Evolutionary conservation across 768 basidiomycete species (phyloP).

Genomic region (Naganishia friedmannii): DNA sequence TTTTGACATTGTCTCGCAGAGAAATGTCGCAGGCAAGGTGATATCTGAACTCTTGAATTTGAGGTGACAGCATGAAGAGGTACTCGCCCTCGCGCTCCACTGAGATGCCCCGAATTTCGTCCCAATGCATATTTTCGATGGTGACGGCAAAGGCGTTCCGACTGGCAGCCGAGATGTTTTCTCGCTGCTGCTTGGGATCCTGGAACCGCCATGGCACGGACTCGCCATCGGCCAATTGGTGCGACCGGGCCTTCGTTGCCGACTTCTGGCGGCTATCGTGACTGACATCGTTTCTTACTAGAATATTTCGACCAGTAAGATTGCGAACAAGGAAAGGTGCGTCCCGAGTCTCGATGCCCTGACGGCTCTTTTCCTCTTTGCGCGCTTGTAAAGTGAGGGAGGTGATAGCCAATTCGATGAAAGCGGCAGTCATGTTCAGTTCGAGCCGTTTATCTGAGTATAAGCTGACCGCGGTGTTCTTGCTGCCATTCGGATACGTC

Average conservation of each 20-base stretch:
- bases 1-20: slow-evolving; percentile 86
- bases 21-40: slow-evolving; percentile 84
- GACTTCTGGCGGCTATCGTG: slow-evolving; percentile 59
- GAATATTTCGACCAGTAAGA: slow-evolving; percentile 78
- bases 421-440: slow-evolving; percentile 83
- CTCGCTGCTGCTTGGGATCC: slow-evolving; percentile 89
- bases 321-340: slow-evolving; percentile 92
- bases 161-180: slow-evolving; percentile 66
- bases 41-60: slow-evolving; percentile 67
- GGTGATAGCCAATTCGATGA: slow-evolving; percentile 77
- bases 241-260: slow-evolving; percentile 53
- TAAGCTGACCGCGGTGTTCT: slow-evolving; percentile 60
- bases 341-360: slow-evolving; percentile 77
- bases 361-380: slow-evolving; percentile 68
- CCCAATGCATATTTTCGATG: slow-evolving; percentile 82
- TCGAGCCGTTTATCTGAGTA: slow-evolving; percentile 80
- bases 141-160: slow-evolving; percentile 85
- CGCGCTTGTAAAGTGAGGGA: slow-evolving; percentile 70
- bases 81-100: slow-evolving; percentile 93
- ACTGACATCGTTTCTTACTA: slow-evolving; percentile 71
- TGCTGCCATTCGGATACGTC: slow-evolving; percentile 29
- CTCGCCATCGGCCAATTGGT: slow-evolving; percentile 69
- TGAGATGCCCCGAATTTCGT: slow-evolving; percentile 77
- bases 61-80: slow-evolving; percentile 78
- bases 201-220: slow-evolving; percentile 93